These are phyloP conservation scores for Discostella stelligeroides DNA, from an alignment of 108 stramenopile species.

Conservation along the genomic window DNA sequence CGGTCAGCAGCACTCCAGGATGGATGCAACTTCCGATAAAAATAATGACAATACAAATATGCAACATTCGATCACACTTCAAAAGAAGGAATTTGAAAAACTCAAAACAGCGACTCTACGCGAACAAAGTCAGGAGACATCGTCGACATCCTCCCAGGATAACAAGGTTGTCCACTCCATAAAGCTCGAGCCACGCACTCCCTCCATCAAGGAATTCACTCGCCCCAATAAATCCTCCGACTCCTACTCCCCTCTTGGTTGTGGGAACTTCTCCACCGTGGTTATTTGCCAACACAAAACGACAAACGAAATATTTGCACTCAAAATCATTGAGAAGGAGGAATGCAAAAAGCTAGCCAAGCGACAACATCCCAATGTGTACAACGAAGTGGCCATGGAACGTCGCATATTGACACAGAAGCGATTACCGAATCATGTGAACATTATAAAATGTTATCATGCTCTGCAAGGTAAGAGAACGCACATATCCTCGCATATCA, in stretches of 20 bases:
- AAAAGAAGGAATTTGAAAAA: constrained; percentile 61
- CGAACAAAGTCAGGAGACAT: constrained; percentile 27
- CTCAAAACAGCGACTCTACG: constrained; percentile 34
- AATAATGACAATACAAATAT: constrained; percentile 12
- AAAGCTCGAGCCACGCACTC: constrained; percentile 52
- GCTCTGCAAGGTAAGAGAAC: constrained; percentile 90
- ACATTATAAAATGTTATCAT: constrained; percentile 80
- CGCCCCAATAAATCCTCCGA: constrained; percentile 69
- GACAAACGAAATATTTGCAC: constrained; percentile 90
- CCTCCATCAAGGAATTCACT: constrained; percentile 79
- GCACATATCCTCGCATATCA: no score
- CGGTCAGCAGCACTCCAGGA: background rate
- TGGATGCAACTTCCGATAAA: background rate
- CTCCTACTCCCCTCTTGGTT: constrained; percentile 63
- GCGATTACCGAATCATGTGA: constrained; percentile 53
- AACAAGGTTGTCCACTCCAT: constrained; percentile 58
- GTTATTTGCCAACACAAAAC: constrained; percentile 74
- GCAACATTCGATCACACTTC: constrained; percentile 29
- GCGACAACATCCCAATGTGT: constrained; percentile 92
- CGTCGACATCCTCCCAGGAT: constrained; percentile 16
- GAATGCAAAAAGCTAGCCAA: constrained; percentile 82
- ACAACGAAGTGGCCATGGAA: constrained; percentile 98
- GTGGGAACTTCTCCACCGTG: constrained; percentile 92
- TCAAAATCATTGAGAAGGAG: constrained; percentile 96
- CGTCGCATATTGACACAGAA: constrained; percentile 79